phyloP scores from a whole-genome alignment of 2,329 filamentous ascomycete species.

The Coniochaeta prunicola region DNA sequence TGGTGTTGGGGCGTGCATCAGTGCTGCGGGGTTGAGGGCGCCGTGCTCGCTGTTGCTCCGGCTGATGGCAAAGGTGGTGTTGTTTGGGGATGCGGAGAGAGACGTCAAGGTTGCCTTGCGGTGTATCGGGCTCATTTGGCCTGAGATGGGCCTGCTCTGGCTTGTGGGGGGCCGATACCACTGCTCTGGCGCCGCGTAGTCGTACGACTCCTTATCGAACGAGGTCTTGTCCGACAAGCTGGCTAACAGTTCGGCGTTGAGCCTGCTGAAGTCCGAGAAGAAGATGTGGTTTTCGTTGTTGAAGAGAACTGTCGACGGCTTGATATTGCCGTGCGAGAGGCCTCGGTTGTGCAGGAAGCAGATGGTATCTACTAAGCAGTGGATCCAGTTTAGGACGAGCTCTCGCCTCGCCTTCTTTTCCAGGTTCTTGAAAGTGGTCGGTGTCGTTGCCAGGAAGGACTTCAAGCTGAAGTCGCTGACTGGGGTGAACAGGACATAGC shows the following conservation, averaged over 20 bases:
- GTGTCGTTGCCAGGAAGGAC: constrained; percentile 57
- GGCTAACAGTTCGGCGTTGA: constrained; percentile 34
- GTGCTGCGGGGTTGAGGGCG: constrained; percentile 18
- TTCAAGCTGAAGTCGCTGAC: constrained; percentile 60
- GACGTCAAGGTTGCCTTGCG: constrained; percentile 23
- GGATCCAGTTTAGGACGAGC: constrained; percentile 65
- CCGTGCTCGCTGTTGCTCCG: constrained; percentile 14
- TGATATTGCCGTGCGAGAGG: constrained; percentile 60
- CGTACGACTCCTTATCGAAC: constrained; percentile 63
- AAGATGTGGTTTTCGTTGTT: constrained; percentile 59
- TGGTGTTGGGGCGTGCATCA: constrained; percentile 32
- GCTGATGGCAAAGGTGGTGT: constrained; percentile 26
- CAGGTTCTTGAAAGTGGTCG: constrained; percentile 54
- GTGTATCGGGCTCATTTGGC: constrained; percentile 6
- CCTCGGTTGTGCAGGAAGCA: constrained; percentile 60
- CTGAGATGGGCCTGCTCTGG: constrained; percentile 2
- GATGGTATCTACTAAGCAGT: constrained; percentile 63
- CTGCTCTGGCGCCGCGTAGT: constrained; percentile 66
- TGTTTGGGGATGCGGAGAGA: constrained; percentile 19
- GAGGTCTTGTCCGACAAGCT: constrained; percentile 25
- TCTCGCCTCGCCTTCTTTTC: constrained; percentile 51
- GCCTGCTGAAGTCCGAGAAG: constrained; percentile 53
- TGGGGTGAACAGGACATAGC: constrained; percentile 61
- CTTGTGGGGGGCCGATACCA: constrained; percentile 34
- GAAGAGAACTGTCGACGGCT: constrained; percentile 63